Evolutionary conservation across 2,329 filamentous ascomycete species (phyloP).

Genomic region (Niveomyces coronatus): DNA sequence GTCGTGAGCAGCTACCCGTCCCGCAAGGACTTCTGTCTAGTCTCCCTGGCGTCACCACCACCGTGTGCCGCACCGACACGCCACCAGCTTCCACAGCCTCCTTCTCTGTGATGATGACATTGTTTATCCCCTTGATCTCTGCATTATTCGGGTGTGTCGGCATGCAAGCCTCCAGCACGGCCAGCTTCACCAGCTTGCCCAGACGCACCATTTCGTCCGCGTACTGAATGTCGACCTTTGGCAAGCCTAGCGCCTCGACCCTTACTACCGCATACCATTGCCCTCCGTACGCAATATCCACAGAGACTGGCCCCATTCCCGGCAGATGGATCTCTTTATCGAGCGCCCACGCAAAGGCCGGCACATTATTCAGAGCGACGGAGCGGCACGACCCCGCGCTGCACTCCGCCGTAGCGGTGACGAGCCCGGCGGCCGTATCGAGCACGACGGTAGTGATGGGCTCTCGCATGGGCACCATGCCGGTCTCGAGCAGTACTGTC

Average conservation of each 20-base stretch:
- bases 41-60: conserved; percentile 33
- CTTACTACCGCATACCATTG: conserved; percentile 34
- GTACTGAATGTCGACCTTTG: conserved; percentile 16
- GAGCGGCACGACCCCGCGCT: conserved; percentile 30
- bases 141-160: conserved; percentile 34
- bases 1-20: conserved; percentile 31
- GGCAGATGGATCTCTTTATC: conserved; percentile 29
- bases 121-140: conserved; percentile 29
- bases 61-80: conserved; percentile 26
- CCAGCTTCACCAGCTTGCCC: conserved; percentile 30
- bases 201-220: conserved; percentile 27
- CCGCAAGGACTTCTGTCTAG: conserved; percentile 36
- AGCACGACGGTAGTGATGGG: conserved; percentile 29
- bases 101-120: conserved; percentile 27
- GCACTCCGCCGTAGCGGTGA: conserved; percentile 30
- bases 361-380: conserved; percentile 34
- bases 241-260: conserved; percentile 24
- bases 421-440: conserved; percentile 34
- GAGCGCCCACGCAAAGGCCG: conserved; percentile 30
- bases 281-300: conserved; percentile 36
- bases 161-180: conserved; percentile 21
- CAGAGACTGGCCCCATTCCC: conserved; percentile 26
- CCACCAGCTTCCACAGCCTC: conserved; percentile 13
- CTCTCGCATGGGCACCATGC: conserved; percentile 34
- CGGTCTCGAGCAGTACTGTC: conserved; percentile 35